phyloP scores from a whole-genome alignment of 495 filamentous ascomycete species.

The Parathielavia appendiculata region DNA sequence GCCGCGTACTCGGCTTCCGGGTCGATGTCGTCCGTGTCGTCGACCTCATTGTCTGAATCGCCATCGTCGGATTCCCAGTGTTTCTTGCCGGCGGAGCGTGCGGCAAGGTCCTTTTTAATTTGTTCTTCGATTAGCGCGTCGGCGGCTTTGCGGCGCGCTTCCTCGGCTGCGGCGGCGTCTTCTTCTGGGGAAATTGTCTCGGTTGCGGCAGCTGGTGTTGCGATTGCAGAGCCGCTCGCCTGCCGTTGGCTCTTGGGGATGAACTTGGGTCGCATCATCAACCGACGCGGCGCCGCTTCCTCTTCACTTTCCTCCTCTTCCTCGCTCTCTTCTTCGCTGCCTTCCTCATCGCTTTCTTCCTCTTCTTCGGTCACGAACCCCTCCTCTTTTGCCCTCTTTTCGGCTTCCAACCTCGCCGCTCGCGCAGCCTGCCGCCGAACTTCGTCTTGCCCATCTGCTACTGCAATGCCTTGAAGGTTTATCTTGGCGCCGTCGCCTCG shows the following conservation, averaged over 20 bases:
- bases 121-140: conserved; percentile 84
- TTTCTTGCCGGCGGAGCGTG: conserved; percentile 66
- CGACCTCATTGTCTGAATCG: conserved; percentile 66
- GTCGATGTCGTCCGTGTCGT: conserved; percentile 81
- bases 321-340: conserved; percentile 38
- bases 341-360: conserved; percentile 43
- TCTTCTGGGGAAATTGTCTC: conserved; percentile 22
- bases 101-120: conserved; percentile 71
- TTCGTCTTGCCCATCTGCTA: conserved; percentile 41
- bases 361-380: conserved; percentile 66
- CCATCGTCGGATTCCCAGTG: conserved; percentile 79
- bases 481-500: conserved; percentile 63
- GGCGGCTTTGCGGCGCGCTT: conserved; percentile 56
- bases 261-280: conserved; percentile 85
- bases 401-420: conserved; percentile 39
- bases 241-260: conserved; percentile 76
- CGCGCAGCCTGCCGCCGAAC: conserved; percentile 39
- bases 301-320: conserved; percentile 48
- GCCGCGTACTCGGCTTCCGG: conserved; percentile 84
- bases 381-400: conserved; percentile 57
- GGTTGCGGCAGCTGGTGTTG: conserved; percentile 19
- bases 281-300: conserved; percentile 63
- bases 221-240: conserved; percentile 5
- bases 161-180: conserved; percentile 32
- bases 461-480: conserved; percentile 53